Evolutionary conservation across 305 asterid species (phyloP).

Genomic region (Fraxinus angustifolia): DNA sequence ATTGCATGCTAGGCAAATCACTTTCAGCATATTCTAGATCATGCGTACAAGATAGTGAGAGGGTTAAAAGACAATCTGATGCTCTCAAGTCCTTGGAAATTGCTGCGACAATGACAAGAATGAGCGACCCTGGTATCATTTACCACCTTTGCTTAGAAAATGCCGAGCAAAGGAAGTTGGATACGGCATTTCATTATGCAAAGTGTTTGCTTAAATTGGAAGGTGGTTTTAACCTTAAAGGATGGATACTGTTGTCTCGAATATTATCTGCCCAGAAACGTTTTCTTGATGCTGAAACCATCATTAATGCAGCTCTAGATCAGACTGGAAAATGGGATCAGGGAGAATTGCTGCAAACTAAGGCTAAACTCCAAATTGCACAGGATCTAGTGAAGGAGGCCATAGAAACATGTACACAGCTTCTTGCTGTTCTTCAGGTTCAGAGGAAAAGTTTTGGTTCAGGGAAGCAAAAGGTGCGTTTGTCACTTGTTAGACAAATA

Average conservation of each 20-base stretch:
- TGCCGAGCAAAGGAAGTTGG: slow-evolving; percentile 92
- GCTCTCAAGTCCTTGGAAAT: slow-evolving; percentile 66
- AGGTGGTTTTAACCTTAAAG: slow-evolving; percentile 56
- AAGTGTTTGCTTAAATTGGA: slow-evolving; percentile 61
- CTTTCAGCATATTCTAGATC: slow-evolving; percentile 52
- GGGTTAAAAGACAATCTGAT: slow-evolving; percentile 51
- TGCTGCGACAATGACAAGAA: slow-evolving; percentile 56
- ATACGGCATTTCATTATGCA: slow-evolving; percentile 58
- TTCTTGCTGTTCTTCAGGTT: slow-evolving; percentile 79
- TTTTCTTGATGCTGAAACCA: slow-evolving; percentile 55
- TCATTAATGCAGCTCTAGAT: slow-evolving; percentile 62
- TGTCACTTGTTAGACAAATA: slow-evolving; percentile 14
- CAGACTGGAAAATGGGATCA: slow-evolving; percentile 90
- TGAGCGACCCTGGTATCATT: slow-evolving; percentile 54
- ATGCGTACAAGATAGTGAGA: slow-evolving; percentile 41
- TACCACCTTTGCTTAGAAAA: slow-evolving; percentile 68
- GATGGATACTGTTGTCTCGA: slow-evolving; percentile 72
- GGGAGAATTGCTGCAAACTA: slow-evolving; percentile 68
- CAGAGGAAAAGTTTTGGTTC: slow-evolving; percentile 56
- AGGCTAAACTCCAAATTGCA: slow-evolving; percentile 77
- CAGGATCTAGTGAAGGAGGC: slow-evolving; percentile 72
- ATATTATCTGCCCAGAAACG: slow-evolving; percentile 76
- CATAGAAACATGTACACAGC: slow-evolving; percentile 60
- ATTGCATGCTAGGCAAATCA: slow-evolving; percentile 61
- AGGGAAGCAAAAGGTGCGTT: slow-evolving; percentile 47